phyloP scores from a whole-genome alignment of 2,329 filamentous ascomycete species.

The Talaromyces sp. region DNA sequence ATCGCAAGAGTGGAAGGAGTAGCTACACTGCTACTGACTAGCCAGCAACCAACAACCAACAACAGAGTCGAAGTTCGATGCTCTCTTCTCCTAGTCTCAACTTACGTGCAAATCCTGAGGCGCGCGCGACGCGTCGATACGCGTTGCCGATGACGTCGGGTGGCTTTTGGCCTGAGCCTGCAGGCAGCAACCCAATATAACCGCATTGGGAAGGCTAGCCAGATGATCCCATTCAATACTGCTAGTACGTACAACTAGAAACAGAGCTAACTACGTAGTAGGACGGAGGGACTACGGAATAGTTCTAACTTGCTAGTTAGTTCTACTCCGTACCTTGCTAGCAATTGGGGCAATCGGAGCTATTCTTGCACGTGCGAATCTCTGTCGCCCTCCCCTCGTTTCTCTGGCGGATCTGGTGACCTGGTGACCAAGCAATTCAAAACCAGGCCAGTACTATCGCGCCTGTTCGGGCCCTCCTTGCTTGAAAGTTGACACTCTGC shows the following conservation, averaged over 20 bases:
- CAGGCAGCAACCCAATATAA: slow-evolving; percentile 11
- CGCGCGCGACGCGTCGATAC: slow-evolving; percentile 4
- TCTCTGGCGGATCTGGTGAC: neutral
- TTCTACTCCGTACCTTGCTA: too few species aligned
- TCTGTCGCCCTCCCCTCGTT: neutral
- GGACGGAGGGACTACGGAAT: neutral
- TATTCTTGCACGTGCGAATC: neutral
- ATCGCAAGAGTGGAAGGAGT: neutral
- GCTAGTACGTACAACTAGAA: neutral
- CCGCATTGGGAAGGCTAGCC: slow-evolving; percentile 7
- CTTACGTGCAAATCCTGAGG: neutral
- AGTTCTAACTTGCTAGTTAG: neutral
- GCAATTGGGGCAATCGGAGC: neutral
- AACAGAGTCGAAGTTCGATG: neutral
- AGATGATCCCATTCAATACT: neutral
- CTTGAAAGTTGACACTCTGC: neutral
- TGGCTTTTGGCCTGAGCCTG: slow-evolving; percentile 3
- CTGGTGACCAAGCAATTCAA: neutral
- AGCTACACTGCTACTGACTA: neutral
- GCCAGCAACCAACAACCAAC: neutral
- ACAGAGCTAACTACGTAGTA: neutral
- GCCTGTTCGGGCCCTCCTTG: neutral
- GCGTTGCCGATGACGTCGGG: neutral
- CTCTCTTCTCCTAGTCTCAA: slow-evolving; percentile 5
- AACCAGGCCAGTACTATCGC: neutral